Evolutionary conservation across 768 basidiomycete genomes (phyloP).

Genomic region (Leccinum rimulosum): DNA sequence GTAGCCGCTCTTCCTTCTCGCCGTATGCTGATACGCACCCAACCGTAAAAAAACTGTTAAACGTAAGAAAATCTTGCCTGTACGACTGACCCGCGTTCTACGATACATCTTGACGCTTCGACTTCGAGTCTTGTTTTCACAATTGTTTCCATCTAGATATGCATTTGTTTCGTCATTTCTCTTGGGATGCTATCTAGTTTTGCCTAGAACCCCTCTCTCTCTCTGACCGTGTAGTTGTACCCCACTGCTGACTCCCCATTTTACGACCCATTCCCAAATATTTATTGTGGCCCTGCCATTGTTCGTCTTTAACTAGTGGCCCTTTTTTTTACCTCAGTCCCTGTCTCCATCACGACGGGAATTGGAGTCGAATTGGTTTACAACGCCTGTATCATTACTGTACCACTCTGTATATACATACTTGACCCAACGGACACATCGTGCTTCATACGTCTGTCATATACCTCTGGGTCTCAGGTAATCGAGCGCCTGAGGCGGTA

Average conservation of each 20-base stretch:
- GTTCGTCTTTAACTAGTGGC: neutral
- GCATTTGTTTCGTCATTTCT: constrained; percentile 12
- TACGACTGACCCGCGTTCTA: constrained; percentile 16
- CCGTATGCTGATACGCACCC: neutral
- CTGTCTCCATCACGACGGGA: neutral
- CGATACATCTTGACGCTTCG: constrained; percentile 24
- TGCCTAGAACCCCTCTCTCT: constrained; percentile 26
- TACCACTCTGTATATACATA: constrained; percentile 20
- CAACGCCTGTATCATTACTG: constrained; percentile 28
- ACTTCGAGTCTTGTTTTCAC: constrained; percentile 3
- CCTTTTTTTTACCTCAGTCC: neutral
- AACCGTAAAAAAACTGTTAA: constrained; percentile 8
- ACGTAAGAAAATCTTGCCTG: neutral
- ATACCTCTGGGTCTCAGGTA: neutral
- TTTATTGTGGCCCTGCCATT: constrained; percentile 14
- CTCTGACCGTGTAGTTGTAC: constrained; percentile 26
- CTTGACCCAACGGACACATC: neutral
- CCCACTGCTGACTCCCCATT: neutral
- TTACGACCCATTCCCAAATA: constrained; percentile 12
- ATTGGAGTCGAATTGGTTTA: constrained; percentile 10
- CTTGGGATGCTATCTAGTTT: constrained; percentile 28
- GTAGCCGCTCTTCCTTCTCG: constrained; percentile 21
- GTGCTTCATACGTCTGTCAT: neutral
- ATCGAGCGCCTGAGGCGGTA: neutral
- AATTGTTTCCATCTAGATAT: constrained; percentile 31